These are phyloP conservation scores for Calcarisporium arbuscula DNA, from an alignment of 2,329 filamentous ascomycete species.

Conservation along the genomic window DNA sequence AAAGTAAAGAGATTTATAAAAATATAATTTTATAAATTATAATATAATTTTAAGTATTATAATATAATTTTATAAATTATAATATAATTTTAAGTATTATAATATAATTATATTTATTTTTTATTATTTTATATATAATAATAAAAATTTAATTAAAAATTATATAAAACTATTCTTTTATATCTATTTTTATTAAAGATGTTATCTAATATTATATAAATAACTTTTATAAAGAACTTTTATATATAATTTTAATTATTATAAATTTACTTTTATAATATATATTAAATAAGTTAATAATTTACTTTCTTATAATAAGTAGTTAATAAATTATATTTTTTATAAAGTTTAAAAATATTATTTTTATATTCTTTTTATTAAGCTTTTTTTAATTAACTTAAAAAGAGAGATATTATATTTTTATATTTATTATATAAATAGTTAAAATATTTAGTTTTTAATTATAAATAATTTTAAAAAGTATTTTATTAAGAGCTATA, in stretches of 20 bases:
- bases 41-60: not conserved
- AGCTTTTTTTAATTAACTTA: no score
- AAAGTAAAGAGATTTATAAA: slow-evolving; percentile 1
- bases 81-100: not conserved
- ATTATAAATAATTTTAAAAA: no score
- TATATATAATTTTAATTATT: not conserved
- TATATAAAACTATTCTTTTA: not conserved
- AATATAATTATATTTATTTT: not conserved
- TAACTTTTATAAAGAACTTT: not conserved
- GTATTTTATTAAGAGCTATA: no score
- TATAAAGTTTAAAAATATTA: no score
- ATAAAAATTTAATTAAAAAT: not conserved
- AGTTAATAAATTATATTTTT: no score
- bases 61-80: not conserved
- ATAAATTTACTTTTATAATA: no score
- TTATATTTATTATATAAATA: no score
- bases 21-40: not conserved
- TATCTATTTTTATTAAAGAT: not conserved
- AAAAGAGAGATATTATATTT: no score
- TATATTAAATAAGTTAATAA: no score
- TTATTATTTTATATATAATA: not conserved
- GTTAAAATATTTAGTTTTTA: no score
- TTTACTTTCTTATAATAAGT: no score
- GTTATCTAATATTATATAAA: not conserved
- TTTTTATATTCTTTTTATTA: no score